Evolutionary conservation across 2,329 filamentous ascomycete genomes (phyloP).

Genomic region (Calonectria multiphialidica): DNA sequence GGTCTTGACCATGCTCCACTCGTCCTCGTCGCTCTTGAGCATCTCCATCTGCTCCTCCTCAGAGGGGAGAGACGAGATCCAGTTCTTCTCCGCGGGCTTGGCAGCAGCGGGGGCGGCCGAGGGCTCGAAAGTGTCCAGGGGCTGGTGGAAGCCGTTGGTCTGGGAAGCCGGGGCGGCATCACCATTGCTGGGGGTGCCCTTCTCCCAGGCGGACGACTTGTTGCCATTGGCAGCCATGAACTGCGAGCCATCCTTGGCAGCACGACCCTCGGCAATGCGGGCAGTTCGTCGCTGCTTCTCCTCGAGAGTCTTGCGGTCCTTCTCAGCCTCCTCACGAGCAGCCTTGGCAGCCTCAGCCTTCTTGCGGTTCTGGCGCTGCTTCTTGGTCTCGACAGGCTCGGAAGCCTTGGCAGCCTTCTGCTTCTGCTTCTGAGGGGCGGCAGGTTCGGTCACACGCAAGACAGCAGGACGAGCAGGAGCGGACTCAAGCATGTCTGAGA

Average conservation of each 20-base stretch:
- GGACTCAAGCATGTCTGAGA: slow-evolving; percentile 93
- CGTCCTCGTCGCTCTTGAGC: slow-evolving; percentile 62
- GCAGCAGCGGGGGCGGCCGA: slow-evolving; percentile 43
- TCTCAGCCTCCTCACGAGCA: slow-evolving; percentile 81
- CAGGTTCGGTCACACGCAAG: slow-evolving; percentile 79
- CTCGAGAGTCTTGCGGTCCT: slow-evolving; percentile 78
- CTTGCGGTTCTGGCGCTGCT: slow-evolving; percentile 91
- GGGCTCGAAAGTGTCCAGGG: slow-evolving; percentile 70
- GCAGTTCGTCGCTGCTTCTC: slow-evolving; percentile 88
- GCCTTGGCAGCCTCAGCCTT: slow-evolving; percentile 87
- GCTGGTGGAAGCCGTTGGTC: slow-evolving; percentile 56
- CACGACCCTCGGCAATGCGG: slow-evolving; percentile 83
- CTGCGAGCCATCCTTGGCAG: slow-evolving; percentile 82
- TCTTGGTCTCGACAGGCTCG: slow-evolving; percentile 86
- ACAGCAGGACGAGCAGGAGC: slow-evolving; percentile 76
- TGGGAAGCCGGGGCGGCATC: slow-evolving; percentile 44
- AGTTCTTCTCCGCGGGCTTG: slow-evolving; percentile 53
- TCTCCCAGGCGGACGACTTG: slow-evolving; percentile 60
- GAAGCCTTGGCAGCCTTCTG: slow-evolving; percentile 71
- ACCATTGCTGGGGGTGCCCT: slow-evolving; percentile 50
- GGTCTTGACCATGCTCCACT: slow-evolving; percentile 72
- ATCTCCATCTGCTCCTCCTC: slow-evolving; percentile 74
- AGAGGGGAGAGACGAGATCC: slow-evolving; percentile 66
- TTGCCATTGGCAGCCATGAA: slow-evolving; percentile 62
- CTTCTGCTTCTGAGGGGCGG: slow-evolving; percentile 70